phyloP scores from a whole-genome alignment of 805 yeast species.

The Lipomyces chichibuensis region DNA sequence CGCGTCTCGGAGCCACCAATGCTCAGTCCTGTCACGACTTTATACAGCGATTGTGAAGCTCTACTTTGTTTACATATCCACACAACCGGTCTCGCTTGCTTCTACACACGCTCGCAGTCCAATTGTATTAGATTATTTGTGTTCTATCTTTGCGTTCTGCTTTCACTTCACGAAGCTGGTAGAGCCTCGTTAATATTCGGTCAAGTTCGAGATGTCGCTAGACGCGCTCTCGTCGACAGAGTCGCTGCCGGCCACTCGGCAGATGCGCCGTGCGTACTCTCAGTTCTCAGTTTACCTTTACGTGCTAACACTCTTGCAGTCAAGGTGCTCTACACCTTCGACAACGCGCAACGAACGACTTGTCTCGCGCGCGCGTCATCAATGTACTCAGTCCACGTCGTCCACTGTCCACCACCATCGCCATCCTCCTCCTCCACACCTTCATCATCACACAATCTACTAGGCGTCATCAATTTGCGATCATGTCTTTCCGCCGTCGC shows the following conservation, averaged over 20 bases:
- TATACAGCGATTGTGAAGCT: too few species aligned
- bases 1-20: neutral
- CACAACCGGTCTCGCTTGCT: neutral
- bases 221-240: conserved; percentile 14
- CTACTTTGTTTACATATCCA: neutral
- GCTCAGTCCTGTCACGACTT: too few species aligned
- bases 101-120: neutral
- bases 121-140: neutral
- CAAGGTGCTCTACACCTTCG: conserved; percentile 47
- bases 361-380: conserved; percentile 44
- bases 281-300: neutral
- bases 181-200: neutral
- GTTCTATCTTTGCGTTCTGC: neutral
- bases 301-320: conserved; percentile 25
- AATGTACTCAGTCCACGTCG: conserved; percentile 37
- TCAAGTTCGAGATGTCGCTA: conserved; percentile 11
- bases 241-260: conserved; percentile 24
- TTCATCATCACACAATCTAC: conserved; percentile 25
- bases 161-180: neutral
- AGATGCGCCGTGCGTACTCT: conserved; percentile 24
- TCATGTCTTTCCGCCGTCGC: conserved; percentile 45
- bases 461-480: conserved; percentile 43
- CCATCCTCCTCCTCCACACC: conserved; percentile 16
- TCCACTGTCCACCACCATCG: conserved; percentile 20
- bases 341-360: conserved; percentile 41